Percentiles rank a stretch among this genome's conserved stretches.
These are phyloP conservation scores for Sporisorium graminicola DNA, from an alignment of 1,284 basidiomycete species.

Conservation along the genomic window DNA sequence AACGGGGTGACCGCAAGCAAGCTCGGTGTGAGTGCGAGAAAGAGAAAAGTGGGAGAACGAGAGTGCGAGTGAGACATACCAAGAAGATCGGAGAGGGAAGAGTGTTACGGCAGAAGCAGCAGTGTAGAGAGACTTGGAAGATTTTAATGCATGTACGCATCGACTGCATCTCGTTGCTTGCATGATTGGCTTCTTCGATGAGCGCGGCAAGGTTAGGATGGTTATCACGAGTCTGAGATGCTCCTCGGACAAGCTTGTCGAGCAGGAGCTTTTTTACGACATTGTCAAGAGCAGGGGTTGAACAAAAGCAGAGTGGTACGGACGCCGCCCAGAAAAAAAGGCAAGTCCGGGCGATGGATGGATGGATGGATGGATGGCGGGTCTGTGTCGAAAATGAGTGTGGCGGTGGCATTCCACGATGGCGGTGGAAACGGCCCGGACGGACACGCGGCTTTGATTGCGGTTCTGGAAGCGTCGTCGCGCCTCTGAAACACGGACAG, in stretches of 20 bases:
- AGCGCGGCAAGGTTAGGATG: constrained; percentile 2
- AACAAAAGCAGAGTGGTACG: no score
- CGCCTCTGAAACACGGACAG: not conserved
- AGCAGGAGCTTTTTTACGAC: not conserved
- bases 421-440: constrained; percentile 7
- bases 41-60: not conserved
- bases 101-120: not conserved
- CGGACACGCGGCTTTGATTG: not conserved
- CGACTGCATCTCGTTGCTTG: no score
- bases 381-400: no score
- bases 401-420: constrained; percentile 25
- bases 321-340: no score
- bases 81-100: constrained; percentile 14
- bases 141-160: constrained; percentile 1
- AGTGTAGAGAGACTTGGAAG: not conserved
- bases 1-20: not conserved
- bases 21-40: not conserved
- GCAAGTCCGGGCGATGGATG: not conserved
- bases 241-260: no score
- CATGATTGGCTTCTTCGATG: constrained; percentile 2
- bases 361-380: no score
- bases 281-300: no score
- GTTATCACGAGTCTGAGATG: not conserved
- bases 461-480: constrained; percentile 13
- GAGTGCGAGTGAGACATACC: constrained; percentile 12